Evolutionary conservation across 148 eudicot genomes (phyloP).

Genomic region (Rhododendron mucronatum): DNA sequence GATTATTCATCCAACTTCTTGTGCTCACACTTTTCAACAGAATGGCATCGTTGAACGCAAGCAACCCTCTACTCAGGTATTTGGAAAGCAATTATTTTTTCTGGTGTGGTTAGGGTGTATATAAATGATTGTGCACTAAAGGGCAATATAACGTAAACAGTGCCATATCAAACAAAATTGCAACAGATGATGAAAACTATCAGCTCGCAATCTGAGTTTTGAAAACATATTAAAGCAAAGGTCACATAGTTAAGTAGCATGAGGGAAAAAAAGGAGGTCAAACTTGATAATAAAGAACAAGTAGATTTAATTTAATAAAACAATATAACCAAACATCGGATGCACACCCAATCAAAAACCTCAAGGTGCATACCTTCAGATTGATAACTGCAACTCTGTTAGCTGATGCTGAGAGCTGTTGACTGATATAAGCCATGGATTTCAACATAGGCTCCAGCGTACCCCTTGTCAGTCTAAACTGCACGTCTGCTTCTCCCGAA

Average conservation of each 20-base stretch:
- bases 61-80: background rate
- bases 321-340: background rate
- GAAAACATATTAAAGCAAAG: background rate
- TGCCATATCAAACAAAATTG: background rate
- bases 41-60: background rate
- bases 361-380: conserved; percentile 28
- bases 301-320: background rate
- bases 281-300: background rate
- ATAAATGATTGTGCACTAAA: background rate
- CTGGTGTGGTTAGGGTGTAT: background rate
- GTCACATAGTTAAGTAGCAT: background rate
- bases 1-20: background rate
- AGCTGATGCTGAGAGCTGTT: conserved; percentile 28
- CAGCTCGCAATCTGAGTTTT: background rate
- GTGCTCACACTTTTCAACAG: background rate
- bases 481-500: conserved; percentile 28
- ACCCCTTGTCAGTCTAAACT: conserved; percentile 26
- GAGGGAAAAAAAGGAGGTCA: background rate
- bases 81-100: background rate
- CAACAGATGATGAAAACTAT: background rate
- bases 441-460: conserved; percentile 41
- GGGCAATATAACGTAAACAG: background rate
- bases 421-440: conserved; percentile 29
- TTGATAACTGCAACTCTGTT: conserved; percentile 34
- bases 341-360: background rate